Conservation (phyloP, 78 protist genomes). For the Isochrysis galbana region DNA sequence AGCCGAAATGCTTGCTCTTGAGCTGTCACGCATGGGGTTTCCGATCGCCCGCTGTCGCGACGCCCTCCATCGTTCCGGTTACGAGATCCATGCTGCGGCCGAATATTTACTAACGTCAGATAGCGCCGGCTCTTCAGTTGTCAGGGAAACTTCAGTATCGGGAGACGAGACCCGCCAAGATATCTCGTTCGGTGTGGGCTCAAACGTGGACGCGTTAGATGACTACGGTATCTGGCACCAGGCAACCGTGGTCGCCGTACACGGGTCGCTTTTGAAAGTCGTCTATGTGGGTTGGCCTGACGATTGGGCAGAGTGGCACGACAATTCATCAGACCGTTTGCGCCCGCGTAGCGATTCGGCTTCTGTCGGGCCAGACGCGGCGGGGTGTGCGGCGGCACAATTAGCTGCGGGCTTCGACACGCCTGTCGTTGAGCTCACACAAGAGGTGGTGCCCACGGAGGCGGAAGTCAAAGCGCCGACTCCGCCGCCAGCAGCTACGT, state of each 20-base stretch:
- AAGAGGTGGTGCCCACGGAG: neutral
- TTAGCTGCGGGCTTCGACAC: too few relatives aligned
- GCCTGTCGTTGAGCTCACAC: too few relatives aligned
- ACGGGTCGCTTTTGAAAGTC: neutral
- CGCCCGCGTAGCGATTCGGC: neutral
- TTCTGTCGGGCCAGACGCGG: neutral
- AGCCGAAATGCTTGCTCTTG: neutral
- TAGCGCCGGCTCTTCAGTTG: too few relatives aligned
- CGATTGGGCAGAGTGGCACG: neutral
- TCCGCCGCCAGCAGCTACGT: too few relatives aligned
- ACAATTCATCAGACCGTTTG: neutral
- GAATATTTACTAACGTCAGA: neutral
- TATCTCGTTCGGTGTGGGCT: too few relatives aligned
- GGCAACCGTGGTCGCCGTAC: neutral
- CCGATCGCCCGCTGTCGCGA: neutral
- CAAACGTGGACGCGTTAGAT: neutral
- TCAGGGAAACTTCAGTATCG: too few relatives aligned
- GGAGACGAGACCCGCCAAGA: too few relatives aligned
- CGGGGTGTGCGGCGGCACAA: too few relatives aligned
- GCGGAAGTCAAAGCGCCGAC: neutral
- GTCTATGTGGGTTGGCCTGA: neutral
- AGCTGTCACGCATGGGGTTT: neutral
- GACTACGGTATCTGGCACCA: neutral
- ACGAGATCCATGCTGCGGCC: slow-evolving; percentile 2
- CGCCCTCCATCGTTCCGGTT: neutral